Conservation (phyloP, 805 yeast genomes). For the Teunomyces lycoperdinae region DNA sequence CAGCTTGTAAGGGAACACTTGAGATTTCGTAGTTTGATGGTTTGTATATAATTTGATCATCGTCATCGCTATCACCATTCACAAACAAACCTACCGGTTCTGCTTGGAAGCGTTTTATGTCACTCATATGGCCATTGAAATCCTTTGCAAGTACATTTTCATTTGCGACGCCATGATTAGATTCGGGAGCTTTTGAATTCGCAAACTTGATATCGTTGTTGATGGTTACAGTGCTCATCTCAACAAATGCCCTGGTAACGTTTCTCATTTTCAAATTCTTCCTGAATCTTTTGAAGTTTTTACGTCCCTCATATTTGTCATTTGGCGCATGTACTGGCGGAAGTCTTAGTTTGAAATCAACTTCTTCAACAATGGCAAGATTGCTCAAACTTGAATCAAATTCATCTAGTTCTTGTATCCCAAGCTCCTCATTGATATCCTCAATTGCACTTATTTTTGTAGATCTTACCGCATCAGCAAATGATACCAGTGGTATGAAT, state of each 20-base stretch:
- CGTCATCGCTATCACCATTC: slow-evolving; percentile 3
- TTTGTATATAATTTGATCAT: slow-evolving; percentile 1
- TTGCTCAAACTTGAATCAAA: slow-evolving; percentile 23
- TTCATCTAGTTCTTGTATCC: slow-evolving; percentile 24
- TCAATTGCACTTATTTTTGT: slow-evolving; percentile 23
- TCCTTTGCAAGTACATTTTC: slow-evolving; percentile 8
- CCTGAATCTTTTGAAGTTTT: slow-evolving; percentile 38
- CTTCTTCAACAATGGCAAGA: slow-evolving; percentile 33
- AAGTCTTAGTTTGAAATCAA: slow-evolving; percentile 16
- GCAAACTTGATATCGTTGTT: slow-evolving; percentile 10
- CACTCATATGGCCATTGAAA: slow-evolving; percentile 12
- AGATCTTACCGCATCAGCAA: slow-evolving; percentile 28
- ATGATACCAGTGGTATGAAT: slow-evolving; percentile 13
- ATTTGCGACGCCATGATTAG: not conserved
- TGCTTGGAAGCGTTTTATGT: slow-evolving; percentile 6
- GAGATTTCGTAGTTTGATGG: not conserved
- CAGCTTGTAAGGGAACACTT: not conserved
- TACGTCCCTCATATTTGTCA: slow-evolving; percentile 27
- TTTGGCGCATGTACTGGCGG: slow-evolving; percentile 1
- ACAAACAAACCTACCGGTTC: slow-evolving; percentile 1
- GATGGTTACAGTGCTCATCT: slow-evolving; percentile 12
- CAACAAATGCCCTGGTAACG: slow-evolving; percentile 30
- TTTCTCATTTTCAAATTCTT: slow-evolving; percentile 19
- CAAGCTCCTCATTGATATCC: slow-evolving; percentile 23
- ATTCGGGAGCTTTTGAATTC: not conserved